Conservation (phyloP, 371 early-diverging fungal species). For the Mucor sp. region DNA sequence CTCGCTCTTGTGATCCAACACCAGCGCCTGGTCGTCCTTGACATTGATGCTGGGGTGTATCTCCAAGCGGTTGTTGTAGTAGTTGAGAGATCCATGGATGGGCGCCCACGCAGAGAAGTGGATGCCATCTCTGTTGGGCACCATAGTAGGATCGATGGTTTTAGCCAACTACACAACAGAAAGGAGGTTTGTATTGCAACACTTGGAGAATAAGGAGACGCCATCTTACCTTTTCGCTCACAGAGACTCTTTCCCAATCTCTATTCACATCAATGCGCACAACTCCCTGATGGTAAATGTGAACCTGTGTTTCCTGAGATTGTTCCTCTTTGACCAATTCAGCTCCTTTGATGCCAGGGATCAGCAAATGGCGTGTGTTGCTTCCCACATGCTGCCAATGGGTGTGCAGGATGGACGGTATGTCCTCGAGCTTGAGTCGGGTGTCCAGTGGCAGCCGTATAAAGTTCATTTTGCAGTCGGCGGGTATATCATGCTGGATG, state of each 20-base stretch:
- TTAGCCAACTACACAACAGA: slow-evolving; percentile 21
- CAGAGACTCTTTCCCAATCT: slow-evolving; percentile 35
- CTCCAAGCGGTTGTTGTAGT: slow-evolving; percentile 29
- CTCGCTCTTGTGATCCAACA: slow-evolving; percentile 16
- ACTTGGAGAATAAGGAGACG: not conserved
- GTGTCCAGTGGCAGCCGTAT: slow-evolving; percentile 30
- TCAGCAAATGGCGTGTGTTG: slow-evolving; percentile 17
- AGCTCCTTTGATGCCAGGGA: slow-evolving; percentile 32
- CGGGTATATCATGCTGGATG: slow-evolving; percentile 9
- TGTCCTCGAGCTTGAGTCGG: slow-evolving; percentile 25
- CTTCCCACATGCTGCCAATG: slow-evolving; percentile 14
- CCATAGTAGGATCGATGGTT: slow-evolving; percentile 14
- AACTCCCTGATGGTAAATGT: slow-evolving; percentile 29
- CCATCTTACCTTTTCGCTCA: slow-evolving; percentile 36
- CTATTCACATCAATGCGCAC: slow-evolving; percentile 29
- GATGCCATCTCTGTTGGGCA: slow-evolving; percentile 8
- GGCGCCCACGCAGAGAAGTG: slow-evolving; percentile 27
- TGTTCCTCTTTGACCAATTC: slow-evolving; percentile 24
- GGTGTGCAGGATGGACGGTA: slow-evolving; percentile 18
- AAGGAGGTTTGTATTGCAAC: not conserved
- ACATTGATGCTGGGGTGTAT: slow-evolving; percentile 16
- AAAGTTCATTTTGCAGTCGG: slow-evolving; percentile 22
- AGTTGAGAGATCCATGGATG: slow-evolving; percentile 22
- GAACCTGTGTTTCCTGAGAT: slow-evolving; percentile 12
- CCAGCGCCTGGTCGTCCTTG: slow-evolving; percentile 15